Conservation (phyloP, 257 asterid genomes). For the Solanum chaucha region DNA sequence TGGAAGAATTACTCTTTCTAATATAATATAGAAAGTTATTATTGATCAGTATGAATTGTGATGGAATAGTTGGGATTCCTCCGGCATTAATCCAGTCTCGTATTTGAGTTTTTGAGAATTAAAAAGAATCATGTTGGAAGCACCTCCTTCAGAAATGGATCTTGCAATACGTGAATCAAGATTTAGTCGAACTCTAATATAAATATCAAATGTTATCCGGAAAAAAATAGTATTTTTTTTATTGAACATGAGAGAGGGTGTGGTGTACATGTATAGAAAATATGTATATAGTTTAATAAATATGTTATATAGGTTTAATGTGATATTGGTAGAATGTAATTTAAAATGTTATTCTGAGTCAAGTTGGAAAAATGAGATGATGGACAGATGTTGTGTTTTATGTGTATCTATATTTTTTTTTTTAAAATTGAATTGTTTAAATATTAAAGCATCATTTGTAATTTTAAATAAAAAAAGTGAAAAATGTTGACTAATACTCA, state of each 20-base stretch:
- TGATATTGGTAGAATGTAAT: background rate
- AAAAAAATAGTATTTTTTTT: background rate
- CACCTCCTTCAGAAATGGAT: background rate
- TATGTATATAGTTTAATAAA: background rate
- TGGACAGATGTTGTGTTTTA: background rate
- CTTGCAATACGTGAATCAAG: rapidly evolving
- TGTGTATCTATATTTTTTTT: background rate
- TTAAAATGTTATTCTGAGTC: background rate
- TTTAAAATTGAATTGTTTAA: background rate
- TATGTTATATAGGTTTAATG: background rate
- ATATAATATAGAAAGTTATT: conserved; percentile 47
- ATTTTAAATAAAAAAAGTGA: background rate
- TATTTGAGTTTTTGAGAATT: background rate
- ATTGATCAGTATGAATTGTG: background rate
- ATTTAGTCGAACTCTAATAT: rapidly evolving
- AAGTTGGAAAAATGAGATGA: background rate
- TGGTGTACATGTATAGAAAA: background rate
- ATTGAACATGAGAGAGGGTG: background rate
- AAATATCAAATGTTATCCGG: rapidly evolving
- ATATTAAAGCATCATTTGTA: background rate
- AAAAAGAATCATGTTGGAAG: background rate
- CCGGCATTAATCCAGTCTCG: rapidly evolving
- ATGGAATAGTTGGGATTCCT: rapidly evolving
- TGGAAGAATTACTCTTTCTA: conserved; percentile 78
- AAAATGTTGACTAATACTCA: background rate